Base-by-base conservation (phyloP, 176 grass and related monocot species). In the Phoenix roebelenii region DNA sequence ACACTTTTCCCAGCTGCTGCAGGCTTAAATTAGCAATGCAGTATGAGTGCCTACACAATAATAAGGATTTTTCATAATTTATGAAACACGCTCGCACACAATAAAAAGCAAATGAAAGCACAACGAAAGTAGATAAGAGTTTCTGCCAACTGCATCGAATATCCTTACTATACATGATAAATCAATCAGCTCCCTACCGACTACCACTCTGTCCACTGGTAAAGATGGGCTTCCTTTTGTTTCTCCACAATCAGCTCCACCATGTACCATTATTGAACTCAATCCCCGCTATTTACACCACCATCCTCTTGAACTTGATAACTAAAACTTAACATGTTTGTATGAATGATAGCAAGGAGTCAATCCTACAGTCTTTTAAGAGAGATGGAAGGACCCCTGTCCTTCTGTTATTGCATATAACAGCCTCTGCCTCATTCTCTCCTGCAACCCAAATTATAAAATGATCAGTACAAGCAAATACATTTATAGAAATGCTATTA, bases 351-450 rank as follows among this genome's bases (percentile, higher is more conserved):
- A 3, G 2, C 3, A 30, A 9, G 48, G 7, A 58, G 18, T 16
- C 14, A 3, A 25, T 3, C 23, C 10, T 55, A 58, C 4, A 18
- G 57, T 65, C 50, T 24, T 80, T 69, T 44, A 80, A 69, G 83
- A 85, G 25, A 85, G 68, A 26, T 81, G 83, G 69, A 85, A 81
- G 30, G 83, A 76, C 23, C 73, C 77, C 60, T 73, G 57, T 18
- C 77, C 83, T 73, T 85, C 83, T 1, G 59, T 25, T 3, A 85
- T 16, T 5, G 77, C 83, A 26, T 77, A 81, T 61, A 73, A 69
- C 24, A 85, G 54, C 64, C 73, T 85, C 59, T 60, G 29, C 72
- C 50, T 68, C 83, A 81, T 85, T 56, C 76, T 81, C 15, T 77
- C 77, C 77, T 85, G 69, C 7, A 6, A 29, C 51, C 49, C 56